Conservation (phyloP, 768 basidiomycete species). For the Dacryopinax spathularia region DNA sequence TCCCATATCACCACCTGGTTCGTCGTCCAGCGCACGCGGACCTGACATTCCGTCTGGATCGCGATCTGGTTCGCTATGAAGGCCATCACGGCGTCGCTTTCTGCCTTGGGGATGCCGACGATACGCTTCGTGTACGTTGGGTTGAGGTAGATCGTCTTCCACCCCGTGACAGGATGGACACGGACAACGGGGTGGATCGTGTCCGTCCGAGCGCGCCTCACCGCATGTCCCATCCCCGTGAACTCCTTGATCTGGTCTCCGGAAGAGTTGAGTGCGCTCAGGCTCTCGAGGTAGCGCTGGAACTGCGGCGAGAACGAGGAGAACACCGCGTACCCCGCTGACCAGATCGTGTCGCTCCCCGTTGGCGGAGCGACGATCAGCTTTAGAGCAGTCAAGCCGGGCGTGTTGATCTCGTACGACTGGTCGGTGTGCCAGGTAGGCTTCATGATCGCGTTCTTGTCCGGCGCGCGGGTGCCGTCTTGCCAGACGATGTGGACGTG, state of each 20-base stretch:
- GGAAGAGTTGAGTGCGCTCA: slow-evolving; percentile 23
- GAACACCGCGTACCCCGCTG: slow-evolving; percentile 21
- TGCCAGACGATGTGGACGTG: not conserved
- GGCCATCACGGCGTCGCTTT: slow-evolving; percentile 36
- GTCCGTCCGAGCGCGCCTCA: slow-evolving; percentile 17
- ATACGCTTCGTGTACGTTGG: slow-evolving; percentile 38
- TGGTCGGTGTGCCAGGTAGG: slow-evolving; percentile 21
- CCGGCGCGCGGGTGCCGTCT: not conserved
- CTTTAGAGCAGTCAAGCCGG: slow-evolving; percentile 23
- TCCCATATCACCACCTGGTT: slow-evolving; percentile 51
- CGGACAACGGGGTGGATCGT: slow-evolving; percentile 33
- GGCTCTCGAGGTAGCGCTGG: slow-evolving; percentile 24
- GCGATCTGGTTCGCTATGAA: slow-evolving; percentile 37
- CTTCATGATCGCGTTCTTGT: not conserved
- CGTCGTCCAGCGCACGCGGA: slow-evolving; percentile 36
- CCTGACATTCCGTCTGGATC: slow-evolving; percentile 44
- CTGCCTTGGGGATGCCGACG: slow-evolving; percentile 38
- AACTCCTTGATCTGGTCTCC: slow-evolving; percentile 23
- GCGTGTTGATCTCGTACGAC: slow-evolving; percentile 24
- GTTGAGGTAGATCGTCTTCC: slow-evolving; percentile 44
- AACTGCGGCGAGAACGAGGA: slow-evolving; percentile 22
- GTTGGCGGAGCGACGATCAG: slow-evolving; percentile 22
- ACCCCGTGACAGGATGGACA: slow-evolving; percentile 47
- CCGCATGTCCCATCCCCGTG: slow-evolving; percentile 16
- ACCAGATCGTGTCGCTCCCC: slow-evolving; percentile 26